Evolutionary conservation across 2,329 filamentous ascomycete species (phyloP).

Genomic region (Colletotrichum simmondsii): DNA sequence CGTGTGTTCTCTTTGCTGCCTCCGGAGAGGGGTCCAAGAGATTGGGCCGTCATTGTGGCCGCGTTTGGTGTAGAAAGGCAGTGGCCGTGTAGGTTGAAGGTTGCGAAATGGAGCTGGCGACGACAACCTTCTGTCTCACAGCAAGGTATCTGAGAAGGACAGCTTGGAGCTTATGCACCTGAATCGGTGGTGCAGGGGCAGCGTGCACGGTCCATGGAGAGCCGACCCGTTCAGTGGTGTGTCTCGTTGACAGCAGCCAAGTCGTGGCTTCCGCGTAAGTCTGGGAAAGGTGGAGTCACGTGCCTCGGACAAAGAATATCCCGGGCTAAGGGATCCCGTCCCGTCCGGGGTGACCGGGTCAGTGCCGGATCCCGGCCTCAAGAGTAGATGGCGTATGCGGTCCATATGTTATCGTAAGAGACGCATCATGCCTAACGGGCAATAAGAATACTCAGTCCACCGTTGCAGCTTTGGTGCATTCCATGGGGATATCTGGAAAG

Average conservation of each 20-base stretch:
- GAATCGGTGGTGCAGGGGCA: constrained; percentile 30
- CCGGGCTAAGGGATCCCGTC: neutral
- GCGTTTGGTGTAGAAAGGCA: constrained; percentile 39
- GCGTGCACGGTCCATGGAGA: constrained; percentile 27
- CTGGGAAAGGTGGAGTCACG: constrained; percentile 4
- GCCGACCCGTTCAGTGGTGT: constrained; percentile 18
- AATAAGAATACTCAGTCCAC: neutral
- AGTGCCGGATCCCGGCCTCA: constrained; percentile 1
- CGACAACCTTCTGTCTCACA: constrained; percentile 30
- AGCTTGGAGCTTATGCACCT: constrained; percentile 55
- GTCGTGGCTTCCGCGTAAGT: constrained; percentile 12
- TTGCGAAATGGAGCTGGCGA: constrained; percentile 33
- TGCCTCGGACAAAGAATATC: constrained; percentile 28
- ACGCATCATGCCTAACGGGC: neutral
- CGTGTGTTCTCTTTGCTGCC: constrained; percentile 85
- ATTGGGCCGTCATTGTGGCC: constrained; percentile 57
- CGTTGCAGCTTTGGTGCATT: neutral
- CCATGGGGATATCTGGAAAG: neutral
- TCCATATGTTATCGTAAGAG: neutral
- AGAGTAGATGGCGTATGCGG: neutral
- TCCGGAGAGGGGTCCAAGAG: constrained; percentile 73
- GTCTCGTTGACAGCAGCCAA: constrained; percentile 7
- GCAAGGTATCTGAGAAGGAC: constrained; percentile 46
- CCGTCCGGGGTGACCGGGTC: neutral
- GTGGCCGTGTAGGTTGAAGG: constrained; percentile 32